Percentiles rank a stretch among this genome's conserved stretches.
Evolutionary conservation across 176 grass and related monocot genomes (phyloP).

Genomic region (Themeda triandra): DNA sequence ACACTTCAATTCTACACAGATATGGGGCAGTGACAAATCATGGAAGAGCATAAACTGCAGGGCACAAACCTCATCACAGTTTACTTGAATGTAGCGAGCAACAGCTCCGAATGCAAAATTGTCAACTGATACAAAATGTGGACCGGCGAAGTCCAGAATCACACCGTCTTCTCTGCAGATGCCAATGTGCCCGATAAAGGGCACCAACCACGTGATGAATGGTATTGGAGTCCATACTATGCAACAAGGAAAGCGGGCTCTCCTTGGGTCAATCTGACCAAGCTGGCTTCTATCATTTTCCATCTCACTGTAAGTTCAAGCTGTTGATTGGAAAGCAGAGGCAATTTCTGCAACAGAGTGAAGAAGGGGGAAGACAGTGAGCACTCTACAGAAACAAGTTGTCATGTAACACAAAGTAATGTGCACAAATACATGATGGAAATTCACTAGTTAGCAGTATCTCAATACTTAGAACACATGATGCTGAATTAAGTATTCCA

Average conservation of each 20-base stretch:
- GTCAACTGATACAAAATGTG: constrained; percentile 90
- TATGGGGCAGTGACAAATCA: neutral
- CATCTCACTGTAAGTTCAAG: constrained; percentile 37
- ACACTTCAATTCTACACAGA: neutral
- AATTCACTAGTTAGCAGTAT: neutral
- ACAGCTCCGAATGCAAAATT: constrained; percentile 88
- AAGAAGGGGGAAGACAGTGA: neutral
- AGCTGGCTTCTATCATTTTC: constrained; percentile 30
- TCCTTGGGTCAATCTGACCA: constrained; percentile 63
- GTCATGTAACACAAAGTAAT: neutral
- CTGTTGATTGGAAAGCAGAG: neutral
- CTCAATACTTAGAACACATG: neutral
- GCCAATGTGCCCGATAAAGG: constrained; percentile 90
- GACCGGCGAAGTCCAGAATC: constrained; percentile 88
- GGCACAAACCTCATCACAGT: constrained; percentile 58
- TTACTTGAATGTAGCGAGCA: constrained; percentile 74
- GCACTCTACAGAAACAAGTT: neutral
- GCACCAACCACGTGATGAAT: constrained; percentile 86
- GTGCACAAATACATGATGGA: neutral
- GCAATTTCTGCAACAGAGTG: neutral
- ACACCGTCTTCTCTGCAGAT: constrained; percentile 96
- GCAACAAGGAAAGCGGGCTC: constrained; percentile 81
- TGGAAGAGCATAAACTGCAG: neutral
- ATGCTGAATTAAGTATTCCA: no score
- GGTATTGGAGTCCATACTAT: constrained; percentile 95